phyloP scores from a whole-genome alignment of 164 flowering plant species.

The Hamamelis virginiana region DNA sequence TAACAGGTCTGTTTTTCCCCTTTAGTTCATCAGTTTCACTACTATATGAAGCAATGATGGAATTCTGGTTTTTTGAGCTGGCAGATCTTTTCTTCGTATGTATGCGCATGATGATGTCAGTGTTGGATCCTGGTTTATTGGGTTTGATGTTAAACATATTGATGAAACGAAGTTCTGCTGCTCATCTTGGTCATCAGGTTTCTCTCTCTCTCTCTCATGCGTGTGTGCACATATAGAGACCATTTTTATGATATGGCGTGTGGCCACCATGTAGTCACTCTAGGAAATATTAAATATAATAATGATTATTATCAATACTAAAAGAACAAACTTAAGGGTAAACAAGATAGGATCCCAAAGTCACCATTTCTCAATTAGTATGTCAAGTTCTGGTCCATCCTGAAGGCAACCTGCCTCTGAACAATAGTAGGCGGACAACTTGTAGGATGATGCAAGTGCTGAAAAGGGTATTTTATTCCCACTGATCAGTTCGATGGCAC shows the following conservation, averaged over 20 bases:
- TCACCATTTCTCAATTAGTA: not conserved
- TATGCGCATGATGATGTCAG: conserved; percentile 97
- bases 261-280: too few relatives aligned
- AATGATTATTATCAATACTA: too few relatives aligned
- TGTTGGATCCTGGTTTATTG: conserved; percentile 96
- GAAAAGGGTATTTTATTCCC: not conserved
- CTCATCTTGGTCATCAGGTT: conserved; percentile 90
- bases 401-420: not conserved
- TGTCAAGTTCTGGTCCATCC: not conserved
- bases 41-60: not conserved
- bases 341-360: not conserved
- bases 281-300: too few relatives aligned
- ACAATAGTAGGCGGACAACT: not conserved
- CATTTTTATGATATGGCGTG: too few relatives aligned
- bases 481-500: not conserved
- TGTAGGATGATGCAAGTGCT: not conserved
- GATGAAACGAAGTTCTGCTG: conserved; percentile 89
- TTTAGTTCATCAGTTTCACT: not conserved
- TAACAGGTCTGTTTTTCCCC: conserved; percentile 59
- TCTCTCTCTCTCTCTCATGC: conserved; percentile 21
- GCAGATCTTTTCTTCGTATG: conserved; percentile 70
- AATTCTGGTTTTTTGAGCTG: not conserved
- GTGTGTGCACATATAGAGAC: not conserved
- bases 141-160: conserved; percentile 76
- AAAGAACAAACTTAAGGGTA: not conserved